Conservation (phyloP, 495 filamentous ascomycete genomes). For the Aspergillus saccharolyticus region DNA sequence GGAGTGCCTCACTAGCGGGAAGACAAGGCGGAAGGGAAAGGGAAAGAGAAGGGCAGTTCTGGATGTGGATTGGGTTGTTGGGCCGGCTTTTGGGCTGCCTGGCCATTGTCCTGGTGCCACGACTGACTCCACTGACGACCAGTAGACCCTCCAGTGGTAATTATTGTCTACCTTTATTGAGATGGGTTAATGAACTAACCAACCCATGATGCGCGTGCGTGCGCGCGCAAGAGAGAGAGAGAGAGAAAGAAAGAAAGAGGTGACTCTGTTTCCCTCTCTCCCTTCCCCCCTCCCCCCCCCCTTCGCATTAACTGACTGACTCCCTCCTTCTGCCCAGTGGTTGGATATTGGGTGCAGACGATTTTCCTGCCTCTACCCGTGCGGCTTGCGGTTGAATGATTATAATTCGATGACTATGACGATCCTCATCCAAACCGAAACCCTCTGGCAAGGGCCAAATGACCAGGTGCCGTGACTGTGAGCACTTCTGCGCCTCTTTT, state of each 20-base stretch:
- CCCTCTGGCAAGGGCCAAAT: background rate
- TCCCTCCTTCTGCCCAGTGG: slow-evolving; percentile 3
- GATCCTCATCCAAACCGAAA: background rate
- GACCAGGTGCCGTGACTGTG: background rate
- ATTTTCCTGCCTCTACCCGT: slow-evolving; percentile 16
- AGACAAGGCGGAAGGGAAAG: slow-evolving; percentile 7
- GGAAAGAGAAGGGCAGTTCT: background rate
- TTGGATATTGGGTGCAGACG: slow-evolving; percentile 4
- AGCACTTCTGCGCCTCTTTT: background rate
- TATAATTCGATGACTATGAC: slow-evolving; percentile 1
- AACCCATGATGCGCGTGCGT: slow-evolving; percentile 12
- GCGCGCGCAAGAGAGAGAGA: no score
- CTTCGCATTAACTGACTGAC: slow-evolving; percentile 34
- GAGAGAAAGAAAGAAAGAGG: no score
- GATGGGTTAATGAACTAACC: no score
- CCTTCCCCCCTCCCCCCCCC: no score
- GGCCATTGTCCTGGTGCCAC: slow-evolving; percentile 40
- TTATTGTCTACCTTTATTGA: no score
- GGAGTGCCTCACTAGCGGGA: no score
- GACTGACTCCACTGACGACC: slow-evolving; percentile 32
- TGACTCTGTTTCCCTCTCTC: background rate
- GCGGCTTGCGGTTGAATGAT: slow-evolving; percentile 7
- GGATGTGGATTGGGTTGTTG: slow-evolving; percentile 31
- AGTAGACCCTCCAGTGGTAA: background rate
- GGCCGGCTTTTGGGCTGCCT: slow-evolving; percentile 35